phyloP scores from a whole-genome alignment of 78 protist genomes.

The Salpingoeca rosetta region DNA sequence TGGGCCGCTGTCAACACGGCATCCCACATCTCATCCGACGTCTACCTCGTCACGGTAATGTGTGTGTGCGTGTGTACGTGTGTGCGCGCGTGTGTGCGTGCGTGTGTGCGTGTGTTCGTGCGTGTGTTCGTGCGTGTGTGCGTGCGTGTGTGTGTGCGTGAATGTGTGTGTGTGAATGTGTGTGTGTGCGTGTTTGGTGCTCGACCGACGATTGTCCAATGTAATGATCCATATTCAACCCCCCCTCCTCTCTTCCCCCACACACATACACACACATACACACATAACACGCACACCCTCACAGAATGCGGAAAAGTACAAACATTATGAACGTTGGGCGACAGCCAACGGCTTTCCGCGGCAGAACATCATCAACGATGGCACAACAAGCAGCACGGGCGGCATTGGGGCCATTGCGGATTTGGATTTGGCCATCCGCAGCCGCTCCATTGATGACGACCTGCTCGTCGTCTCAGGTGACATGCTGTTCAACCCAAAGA shows the following conservation, averaged over 20 bases:
- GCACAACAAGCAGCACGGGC: constrained; percentile 5
- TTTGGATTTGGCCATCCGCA: background rate
- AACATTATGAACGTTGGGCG: background rate
- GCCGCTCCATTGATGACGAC: background rate
- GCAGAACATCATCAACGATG: constrained; percentile 27
- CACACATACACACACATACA: background rate
- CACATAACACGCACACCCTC: background rate
- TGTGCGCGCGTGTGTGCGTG: no score
- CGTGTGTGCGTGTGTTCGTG: no score
- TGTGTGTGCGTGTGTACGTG: background rate
- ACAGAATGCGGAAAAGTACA: background rate
- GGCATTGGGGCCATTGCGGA: constrained; percentile 18
- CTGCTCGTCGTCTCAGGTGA: constrained; percentile 21
- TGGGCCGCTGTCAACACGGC: background rate
- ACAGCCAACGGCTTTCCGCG: constrained; percentile 2
- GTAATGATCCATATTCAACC: no score
- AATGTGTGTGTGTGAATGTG: no score
- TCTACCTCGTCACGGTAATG: background rate
- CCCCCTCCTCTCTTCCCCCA: background rate
- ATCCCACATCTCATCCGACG: background rate
- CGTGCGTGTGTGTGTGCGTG: no score
- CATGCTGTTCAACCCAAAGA: constrained; percentile 1
- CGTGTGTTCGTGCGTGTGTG: no score
- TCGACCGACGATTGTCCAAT: no score
- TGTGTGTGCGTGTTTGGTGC: no score